Conservation (phyloP, 1,284 basidiomycete species). For the Puccinia coronata region DNA sequence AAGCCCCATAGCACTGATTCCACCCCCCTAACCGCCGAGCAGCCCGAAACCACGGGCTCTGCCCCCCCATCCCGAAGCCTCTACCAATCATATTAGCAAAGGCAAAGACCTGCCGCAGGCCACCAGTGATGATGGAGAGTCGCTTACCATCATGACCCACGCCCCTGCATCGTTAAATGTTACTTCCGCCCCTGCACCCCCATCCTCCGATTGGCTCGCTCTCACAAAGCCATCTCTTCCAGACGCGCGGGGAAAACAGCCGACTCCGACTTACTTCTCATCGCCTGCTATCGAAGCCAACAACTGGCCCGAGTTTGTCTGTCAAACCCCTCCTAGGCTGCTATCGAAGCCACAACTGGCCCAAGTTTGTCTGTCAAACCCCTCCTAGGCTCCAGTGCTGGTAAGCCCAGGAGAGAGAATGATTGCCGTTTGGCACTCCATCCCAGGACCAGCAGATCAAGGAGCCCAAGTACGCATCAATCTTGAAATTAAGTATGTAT, state of each 20-base stretch:
- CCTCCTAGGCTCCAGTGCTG: not conserved
- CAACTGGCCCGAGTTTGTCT: too few relatives aligned
- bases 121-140: not conserved
- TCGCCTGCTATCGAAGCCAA: too few relatives aligned
- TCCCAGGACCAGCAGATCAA: too few relatives aligned
- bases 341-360: constrained; percentile 40
- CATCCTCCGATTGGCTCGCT: not conserved
- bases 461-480: too few relatives aligned
- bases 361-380: constrained; percentile 33
- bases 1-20: not conserved
- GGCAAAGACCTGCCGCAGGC: not conserved
- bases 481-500: too few relatives aligned
- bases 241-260: constrained; percentile 54
- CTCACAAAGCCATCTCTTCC: constrained; percentile 43
- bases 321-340: too few relatives aligned
- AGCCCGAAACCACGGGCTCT: too few relatives aligned
- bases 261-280: constrained; percentile 56
- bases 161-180: not conserved
- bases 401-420: constrained; percentile 22
- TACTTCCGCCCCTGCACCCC: not conserved
- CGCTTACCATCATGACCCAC: not conserved
- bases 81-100: not conserved
- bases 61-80: not conserved
- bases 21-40: too few relatives aligned
- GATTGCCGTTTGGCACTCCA: too few relatives aligned